Percentiles rank a stretch among this genome's conserved stretches.
Evolutionary conservation across 371 early-diverging fungal species (phyloP).

Genomic region (Chytridiales sp.): DNA sequence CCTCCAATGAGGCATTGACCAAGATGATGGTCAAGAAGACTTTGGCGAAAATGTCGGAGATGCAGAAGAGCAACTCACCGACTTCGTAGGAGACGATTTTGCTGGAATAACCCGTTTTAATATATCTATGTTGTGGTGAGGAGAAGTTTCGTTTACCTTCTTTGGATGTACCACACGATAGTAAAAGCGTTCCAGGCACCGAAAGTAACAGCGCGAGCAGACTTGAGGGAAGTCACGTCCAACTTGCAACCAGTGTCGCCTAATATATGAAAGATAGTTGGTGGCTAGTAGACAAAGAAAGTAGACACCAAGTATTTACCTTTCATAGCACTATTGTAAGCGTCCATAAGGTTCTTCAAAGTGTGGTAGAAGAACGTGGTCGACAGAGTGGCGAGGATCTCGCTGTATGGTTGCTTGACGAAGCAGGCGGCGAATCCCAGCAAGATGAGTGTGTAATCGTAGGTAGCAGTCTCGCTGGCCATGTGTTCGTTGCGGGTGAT

Average conservation of each 20-base stretch:
- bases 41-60: slow-evolving; percentile 41
- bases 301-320: too few relatives aligned
- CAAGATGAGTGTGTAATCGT: slow-evolving; percentile 24
- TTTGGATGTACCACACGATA: slow-evolving; percentile 23
- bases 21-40: slow-evolving; percentile 39
- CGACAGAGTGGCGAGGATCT: slow-evolving; percentile 18
- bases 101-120: too few relatives aligned
- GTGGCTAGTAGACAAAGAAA: too few relatives aligned
- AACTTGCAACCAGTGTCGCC: slow-evolving; percentile 28
- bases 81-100: slow-evolving; percentile 22
- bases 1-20: slow-evolving; percentile 38
- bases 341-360: slow-evolving; percentile 18
- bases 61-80: slow-evolving; percentile 33
- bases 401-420: slow-evolving; percentile 30
- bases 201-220: slow-evolving; percentile 19
- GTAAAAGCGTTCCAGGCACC: slow-evolving; percentile 29
- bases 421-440: slow-evolving; percentile 31
- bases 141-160: too few relatives aligned
- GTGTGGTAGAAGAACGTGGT: slow-evolving; percentile 12
- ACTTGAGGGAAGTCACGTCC: slow-evolving; percentile 17
- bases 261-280: too few relatives aligned
- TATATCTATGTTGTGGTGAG: too few relatives aligned
- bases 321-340: slow-evolving; percentile 26
- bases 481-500: slow-evolving; percentile 22
- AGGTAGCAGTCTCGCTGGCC: slow-evolving; percentile 10